phyloP scores from a whole-genome alignment of 2,329 filamentous ascomycete species.

The Capronia americana region DNA sequence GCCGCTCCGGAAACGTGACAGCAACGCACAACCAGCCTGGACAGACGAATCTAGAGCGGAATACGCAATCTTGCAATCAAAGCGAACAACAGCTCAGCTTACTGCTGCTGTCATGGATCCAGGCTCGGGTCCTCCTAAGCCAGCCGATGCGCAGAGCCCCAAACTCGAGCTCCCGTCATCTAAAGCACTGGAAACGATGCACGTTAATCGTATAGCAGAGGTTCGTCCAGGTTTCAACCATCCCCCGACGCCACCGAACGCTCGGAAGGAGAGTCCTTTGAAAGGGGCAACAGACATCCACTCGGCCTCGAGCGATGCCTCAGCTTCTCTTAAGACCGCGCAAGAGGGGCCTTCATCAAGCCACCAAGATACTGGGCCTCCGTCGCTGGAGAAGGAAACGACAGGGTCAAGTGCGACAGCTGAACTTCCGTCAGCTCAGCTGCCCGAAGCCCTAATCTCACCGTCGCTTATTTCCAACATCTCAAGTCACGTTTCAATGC shows the following conservation, averaged over 20 bases:
- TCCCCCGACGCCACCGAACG: neutral
- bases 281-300: neutral
- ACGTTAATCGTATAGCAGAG: no score
- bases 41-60: slow-evolving; percentile 6
- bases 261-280: neutral
- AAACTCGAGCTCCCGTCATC: neutral
- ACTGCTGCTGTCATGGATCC: neutral
- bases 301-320: neutral
- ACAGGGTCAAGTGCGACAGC: slow-evolving; percentile 6
- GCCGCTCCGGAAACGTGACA: neutral
- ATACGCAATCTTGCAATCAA: slow-evolving; percentile 10
- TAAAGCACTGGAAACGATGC: no score
- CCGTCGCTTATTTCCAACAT: slow-evolving; percentile 24
- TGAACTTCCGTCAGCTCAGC: slow-evolving; percentile 27
- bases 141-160: neutral
- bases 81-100: neutral
- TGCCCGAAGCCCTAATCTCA: slow-evolving; percentile 10
- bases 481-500: slow-evolving; percentile 26
- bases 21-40: neutral
- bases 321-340: slow-evolving; percentile 15
- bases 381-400: slow-evolving; percentile 26
- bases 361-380: neutral
- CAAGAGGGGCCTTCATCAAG: slow-evolving; percentile 4
- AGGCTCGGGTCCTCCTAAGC: neutral
- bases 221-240: no score